Evolutionary conservation across 1,284 basidiomycete genomes (phyloP).

Genomic region (Psilocybe mexicana): DNA sequence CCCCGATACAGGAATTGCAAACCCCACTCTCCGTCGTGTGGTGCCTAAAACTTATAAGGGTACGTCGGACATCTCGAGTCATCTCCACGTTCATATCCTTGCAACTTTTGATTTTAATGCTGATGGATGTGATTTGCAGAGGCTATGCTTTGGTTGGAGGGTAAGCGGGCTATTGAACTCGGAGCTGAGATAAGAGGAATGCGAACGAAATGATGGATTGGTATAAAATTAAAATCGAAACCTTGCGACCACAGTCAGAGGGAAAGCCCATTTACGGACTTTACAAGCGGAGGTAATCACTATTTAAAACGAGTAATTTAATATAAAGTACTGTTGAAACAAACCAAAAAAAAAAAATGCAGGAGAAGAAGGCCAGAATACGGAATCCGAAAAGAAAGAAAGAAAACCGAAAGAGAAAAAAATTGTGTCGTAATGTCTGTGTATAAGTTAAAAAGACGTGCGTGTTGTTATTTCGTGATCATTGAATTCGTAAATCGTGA

Average conservation of each 20-base stretch:
- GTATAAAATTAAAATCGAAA: not conserved
- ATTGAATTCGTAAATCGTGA: not conserved
- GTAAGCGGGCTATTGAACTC: conserved; percentile 65
- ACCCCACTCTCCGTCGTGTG: conserved; percentile 51
- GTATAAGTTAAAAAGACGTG: conserved; percentile 1
- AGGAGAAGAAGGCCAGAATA: not conserved
- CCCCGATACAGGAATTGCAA: conserved; percentile 34
- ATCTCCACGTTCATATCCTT: not conserved
- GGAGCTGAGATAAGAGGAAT: conserved; percentile 52
- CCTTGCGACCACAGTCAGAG: not conserved
- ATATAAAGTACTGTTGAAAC: not conserved
- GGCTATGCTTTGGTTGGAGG: conserved; percentile 83
- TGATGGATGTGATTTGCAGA: conserved; percentile 41
- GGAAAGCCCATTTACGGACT: not conserved
- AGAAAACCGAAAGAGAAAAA: not conserved
- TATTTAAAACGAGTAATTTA: not conserved
- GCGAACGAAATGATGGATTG: conserved; percentile 1
- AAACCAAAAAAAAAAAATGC: not conserved
- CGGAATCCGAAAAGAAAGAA: not conserved
- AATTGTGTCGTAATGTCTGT: not conserved
- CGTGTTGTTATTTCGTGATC: not conserved
- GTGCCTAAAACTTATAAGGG: conserved; percentile 74
- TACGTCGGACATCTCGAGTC: conserved; percentile 27
- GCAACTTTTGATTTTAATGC: not conserved
- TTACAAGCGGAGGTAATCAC: not conserved